Evolutionary conservation across 2,329 filamentous ascomycete genomes (phyloP).

Genomic region (Fusarium subglutinans): DNA sequence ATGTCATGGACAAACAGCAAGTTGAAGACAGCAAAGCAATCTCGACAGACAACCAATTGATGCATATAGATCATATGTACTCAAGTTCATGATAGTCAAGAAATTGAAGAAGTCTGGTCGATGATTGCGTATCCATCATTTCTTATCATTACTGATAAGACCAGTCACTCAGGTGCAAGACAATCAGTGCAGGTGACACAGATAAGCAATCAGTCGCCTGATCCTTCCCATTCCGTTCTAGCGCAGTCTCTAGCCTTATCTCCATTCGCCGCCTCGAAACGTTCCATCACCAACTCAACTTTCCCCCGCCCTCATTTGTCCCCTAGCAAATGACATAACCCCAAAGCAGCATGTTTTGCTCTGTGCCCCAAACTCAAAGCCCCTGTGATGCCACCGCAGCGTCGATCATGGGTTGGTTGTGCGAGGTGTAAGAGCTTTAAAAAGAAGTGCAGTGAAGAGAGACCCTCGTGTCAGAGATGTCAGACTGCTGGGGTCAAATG

Average conservation of each 20-base stretch:
- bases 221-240: neutral
- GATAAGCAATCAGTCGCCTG: slow-evolving; percentile 15
- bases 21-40: too few relatives aligned
- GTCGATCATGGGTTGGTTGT: slow-evolving; percentile 36
- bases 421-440: slow-evolving; percentile 35
- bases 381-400: slow-evolving; percentile 31
- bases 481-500: slow-evolving; percentile 22
- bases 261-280: slow-evolving; percentile 7
- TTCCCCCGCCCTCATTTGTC: slow-evolving; percentile 7
- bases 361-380: neutral
- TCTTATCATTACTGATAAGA: slow-evolving; percentile 3
- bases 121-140: neutral
- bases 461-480: slow-evolving; percentile 27
- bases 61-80: neutral
- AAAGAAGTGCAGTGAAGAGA: slow-evolving; percentile 34
- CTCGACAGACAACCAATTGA: neutral
- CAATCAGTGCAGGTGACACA: neutral
- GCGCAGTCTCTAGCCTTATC: neutral
- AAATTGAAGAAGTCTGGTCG: neutral
- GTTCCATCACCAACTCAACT: neutral
- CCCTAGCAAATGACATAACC: slow-evolving; percentile 1
- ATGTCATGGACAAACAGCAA: neutral
- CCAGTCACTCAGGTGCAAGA: neutral
- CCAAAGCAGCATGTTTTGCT: slow-evolving; percentile 15
- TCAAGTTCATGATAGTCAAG: neutral